Evolutionary conservation across 192 early-diverging fungal genomes (phyloP).

Genomic region (Coemansia sp.): DNA sequence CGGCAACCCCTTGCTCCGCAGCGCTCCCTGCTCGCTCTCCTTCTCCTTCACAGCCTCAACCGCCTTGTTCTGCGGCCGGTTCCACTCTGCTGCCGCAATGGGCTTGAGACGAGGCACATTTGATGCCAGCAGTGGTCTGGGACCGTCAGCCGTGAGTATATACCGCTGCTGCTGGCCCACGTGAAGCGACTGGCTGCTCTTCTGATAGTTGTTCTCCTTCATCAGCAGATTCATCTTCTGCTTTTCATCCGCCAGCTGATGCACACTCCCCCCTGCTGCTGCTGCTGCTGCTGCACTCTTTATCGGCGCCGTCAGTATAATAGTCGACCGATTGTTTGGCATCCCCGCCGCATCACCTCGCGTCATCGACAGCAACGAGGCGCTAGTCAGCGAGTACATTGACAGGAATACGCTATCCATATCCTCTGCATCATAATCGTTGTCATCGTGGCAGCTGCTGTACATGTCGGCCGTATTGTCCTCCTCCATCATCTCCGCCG

Average conservation of each 20-base stretch:
- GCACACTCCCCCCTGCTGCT: no score
- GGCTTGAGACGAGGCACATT: conserved; percentile 19
- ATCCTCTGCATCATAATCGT: not conserved
- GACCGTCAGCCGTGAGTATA: not conserved
- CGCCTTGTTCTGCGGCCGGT: not conserved
- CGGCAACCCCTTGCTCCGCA: not conserved
- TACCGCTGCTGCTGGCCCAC: not conserved
- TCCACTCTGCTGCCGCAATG: conserved; percentile 13
- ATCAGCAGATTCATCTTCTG: not conserved
- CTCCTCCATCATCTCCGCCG: not conserved
- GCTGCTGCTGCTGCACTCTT: not conserved
- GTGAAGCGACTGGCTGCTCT: not conserved
- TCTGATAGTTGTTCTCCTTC: not conserved
- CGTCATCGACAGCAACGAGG: conserved; percentile 15
- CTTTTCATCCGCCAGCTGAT: not conserved
- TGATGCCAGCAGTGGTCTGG: not conserved
- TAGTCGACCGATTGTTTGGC: not conserved
- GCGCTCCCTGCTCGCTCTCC: no score
- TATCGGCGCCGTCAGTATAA: not conserved
- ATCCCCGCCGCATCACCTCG: conserved; percentile 4
- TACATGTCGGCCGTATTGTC: not conserved
- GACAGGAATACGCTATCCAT: conserved; percentile 17
- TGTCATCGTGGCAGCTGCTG: not conserved
- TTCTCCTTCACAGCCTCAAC: no score
- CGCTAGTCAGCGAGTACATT: conserved; percentile 22